Percentiles rank a stretch among this genome's conserved stretches.
These are phyloP conservation scores for Tremellales sp. DNA, from an alignment of 1,284 basidiomycete species.

Conservation along the genomic window DNA sequence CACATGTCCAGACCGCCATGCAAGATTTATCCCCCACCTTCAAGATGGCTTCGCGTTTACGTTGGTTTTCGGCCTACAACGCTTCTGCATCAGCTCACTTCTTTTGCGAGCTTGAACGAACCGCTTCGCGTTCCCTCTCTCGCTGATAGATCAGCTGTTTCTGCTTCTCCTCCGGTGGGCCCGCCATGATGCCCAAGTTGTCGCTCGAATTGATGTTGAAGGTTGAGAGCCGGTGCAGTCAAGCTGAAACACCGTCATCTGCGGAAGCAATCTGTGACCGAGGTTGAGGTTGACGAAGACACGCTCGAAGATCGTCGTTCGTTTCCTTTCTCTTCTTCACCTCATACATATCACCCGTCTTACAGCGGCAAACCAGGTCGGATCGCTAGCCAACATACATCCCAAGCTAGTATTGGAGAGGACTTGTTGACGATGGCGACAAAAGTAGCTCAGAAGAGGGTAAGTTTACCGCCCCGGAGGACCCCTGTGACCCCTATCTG, in stretches of 20 bases:
- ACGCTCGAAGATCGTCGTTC: too few species aligned
- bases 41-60: slow-evolving; percentile 30
- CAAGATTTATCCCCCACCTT: slow-evolving; percentile 17
- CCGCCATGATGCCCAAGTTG: too few species aligned
- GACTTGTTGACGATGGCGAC: slow-evolving; percentile 36
- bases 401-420: not conserved
- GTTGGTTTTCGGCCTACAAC: slow-evolving; percentile 37
- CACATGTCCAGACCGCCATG: not conserved
- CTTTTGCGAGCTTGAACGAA: slow-evolving; percentile 10
- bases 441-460: slow-evolving; percentile 49
- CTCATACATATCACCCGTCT: too few species aligned
- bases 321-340: too few species aligned
- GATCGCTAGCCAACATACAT: too few species aligned
- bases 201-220: too few species aligned
- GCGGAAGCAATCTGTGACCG: too few species aligned
- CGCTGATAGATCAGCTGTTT: slow-evolving; percentile 22
- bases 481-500: too few species aligned
- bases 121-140: slow-evolving; percentile 36
- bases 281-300: too few species aligned
- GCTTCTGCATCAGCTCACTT: slow-evolving; percentile 5
- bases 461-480: slow-evolving; percentile 26
- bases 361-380: too few species aligned
- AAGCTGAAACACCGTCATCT: too few species aligned
- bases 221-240: too few species aligned
- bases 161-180: slow-evolving; percentile 24